phyloP scores from a whole-genome alignment of 768 basidiomycete species.

The Pilatotrama ljubarskyi region DNA sequence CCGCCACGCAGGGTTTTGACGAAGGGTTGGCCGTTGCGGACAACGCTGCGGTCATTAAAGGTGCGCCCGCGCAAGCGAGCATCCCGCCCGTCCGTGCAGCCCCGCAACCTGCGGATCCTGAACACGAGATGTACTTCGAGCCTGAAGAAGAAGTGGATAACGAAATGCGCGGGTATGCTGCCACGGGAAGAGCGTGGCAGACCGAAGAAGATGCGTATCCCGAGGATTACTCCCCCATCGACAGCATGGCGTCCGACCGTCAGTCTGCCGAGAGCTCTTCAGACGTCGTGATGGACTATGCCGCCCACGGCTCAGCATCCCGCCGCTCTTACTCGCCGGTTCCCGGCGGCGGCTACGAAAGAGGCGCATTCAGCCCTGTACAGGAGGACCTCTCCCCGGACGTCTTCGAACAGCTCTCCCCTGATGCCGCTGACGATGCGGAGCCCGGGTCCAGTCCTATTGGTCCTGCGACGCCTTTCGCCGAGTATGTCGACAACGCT shows the following conservation, averaged over 20 bases:
- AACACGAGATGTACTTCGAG: conserved; percentile 17
- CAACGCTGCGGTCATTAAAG: conserved; percentile 84
- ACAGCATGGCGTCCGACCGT: conserved; percentile 25
- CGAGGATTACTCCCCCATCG: conserved; percentile 31
- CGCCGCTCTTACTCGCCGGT: conserved; percentile 6
- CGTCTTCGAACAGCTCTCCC: conserved; percentile 55
- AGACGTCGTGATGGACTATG: conserved; percentile 27
- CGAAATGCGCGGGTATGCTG: conserved; percentile 44
- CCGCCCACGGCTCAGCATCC: conserved; percentile 1
- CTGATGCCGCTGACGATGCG: conserved; percentile 49
- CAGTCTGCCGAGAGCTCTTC: background rate
- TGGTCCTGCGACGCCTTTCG: conserved; percentile 76
- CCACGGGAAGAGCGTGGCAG: conserved; percentile 32
- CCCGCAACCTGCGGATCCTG: background rate
- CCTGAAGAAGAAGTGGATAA: conserved; percentile 41
- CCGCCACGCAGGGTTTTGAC: conserved; percentile 58
- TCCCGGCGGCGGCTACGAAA: conserved; percentile 22
- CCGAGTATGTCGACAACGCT: conserved; percentile 72
- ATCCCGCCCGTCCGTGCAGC: conserved; percentile 62
- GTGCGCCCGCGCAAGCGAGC: conserved; percentile 80
- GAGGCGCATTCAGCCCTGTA: conserved; percentile 59
- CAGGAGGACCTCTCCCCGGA: conserved; percentile 68
- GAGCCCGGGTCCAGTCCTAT: conserved; percentile 67
- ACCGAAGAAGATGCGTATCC: conserved; percentile 42
- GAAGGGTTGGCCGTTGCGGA: conserved; percentile 75